Base-by-base conservation (phyloP, 1,284 basidiomycete genomes). In the Malassezia sympodialis region DNA sequence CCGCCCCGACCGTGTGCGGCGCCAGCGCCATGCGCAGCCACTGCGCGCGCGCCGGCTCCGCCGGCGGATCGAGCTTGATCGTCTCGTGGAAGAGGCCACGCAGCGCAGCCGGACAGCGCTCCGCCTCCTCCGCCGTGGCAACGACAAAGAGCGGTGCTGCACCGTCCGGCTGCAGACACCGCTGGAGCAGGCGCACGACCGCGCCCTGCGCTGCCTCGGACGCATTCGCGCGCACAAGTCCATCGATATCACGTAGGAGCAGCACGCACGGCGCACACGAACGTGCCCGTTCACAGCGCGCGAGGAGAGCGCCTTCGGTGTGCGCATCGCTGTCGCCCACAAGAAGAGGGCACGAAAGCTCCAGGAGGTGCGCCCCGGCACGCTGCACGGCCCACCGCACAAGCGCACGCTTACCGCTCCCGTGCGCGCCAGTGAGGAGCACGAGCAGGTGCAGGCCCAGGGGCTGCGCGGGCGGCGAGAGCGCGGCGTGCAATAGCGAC, bases 321-420 rank as follows among this genome's bases (percentile, higher is more conserved):
- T 87, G 85, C 2, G 79, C 78, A 46, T 86, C 83, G 27, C 82
- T 86, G 54, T 96, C 91, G 1, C 84, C 86, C 11, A 93, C 71
- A 12, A 93, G 72, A 55, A 88, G 83, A 69, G 84, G 96, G 72
- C 88, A 91, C 62, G 93, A 84, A 40, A 93, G 78, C 88, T 90
- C 87, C 11, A 89, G 78, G 0, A 90, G 58, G 74, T 90, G 88
- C 54, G 91, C 79, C 7, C 87, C 88, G 2, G 87, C 75, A 4
- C 75, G 69, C 43, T 80, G 79, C 3, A 87, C 83, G 2, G 86
- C 82, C 76, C 78, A 79, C 11, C 75, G 74, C 0, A 78, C 76
- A 8, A 80, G 53, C 0, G 83, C 85, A 54, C 81, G 82, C 76
- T 90, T 91, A 1, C 89, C 88, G 2, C 78, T 77, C 1, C 88